Conservation (phyloP, 1,284 basidiomycete species). For the Phylloboletellus chloephorus region DNA sequence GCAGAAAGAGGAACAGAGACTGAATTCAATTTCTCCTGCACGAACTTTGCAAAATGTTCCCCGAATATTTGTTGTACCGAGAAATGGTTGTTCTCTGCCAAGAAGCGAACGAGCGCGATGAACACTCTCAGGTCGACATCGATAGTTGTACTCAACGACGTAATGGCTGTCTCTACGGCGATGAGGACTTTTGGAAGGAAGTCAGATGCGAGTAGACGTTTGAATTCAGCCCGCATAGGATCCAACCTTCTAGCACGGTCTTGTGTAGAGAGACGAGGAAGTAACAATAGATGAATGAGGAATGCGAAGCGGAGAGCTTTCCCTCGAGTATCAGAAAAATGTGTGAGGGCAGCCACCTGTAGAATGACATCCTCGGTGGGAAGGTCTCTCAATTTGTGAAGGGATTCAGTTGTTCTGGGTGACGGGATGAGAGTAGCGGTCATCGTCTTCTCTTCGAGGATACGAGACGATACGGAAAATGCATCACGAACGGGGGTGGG, state of each 20-base stretch:
- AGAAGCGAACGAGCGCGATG: slow-evolving; percentile 35
- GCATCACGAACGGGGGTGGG: slow-evolving; percentile 11
- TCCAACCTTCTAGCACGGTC: slow-evolving; percentile 39
- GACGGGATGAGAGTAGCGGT: not conserved
- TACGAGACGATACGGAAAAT: slow-evolving; percentile 4
- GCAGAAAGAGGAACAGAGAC: slow-evolving; percentile 23
- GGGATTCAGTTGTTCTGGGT: not conserved
- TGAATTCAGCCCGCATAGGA: slow-evolving; percentile 30
- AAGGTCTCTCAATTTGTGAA: not conserved
- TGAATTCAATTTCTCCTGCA: slow-evolving; percentile 26
- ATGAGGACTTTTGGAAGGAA: slow-evolving; percentile 40
- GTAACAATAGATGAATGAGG: slow-evolving; percentile 39
- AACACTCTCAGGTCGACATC: slow-evolving; percentile 53
- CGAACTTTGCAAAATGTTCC: slow-evolving; percentile 17
- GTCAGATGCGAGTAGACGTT: slow-evolving; percentile 23
- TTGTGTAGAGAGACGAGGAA: slow-evolving; percentile 39
- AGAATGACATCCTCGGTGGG: slow-evolving; percentile 7
- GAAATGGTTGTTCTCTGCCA: slow-evolving; percentile 23
- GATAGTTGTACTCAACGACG: slow-evolving; percentile 23
- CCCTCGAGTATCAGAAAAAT: slow-evolving; percentile 4
- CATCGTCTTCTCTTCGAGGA: slow-evolving; percentile 6
- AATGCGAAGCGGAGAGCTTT: slow-evolving; percentile 34
- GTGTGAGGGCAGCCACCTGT: slow-evolving; percentile 9
- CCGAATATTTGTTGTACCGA: slow-evolving; percentile 33
- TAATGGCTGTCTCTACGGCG: slow-evolving; percentile 26